Base-by-base conservation (phyloP, 345 rosid genomes). In the Corchorus capsularis region DNA sequence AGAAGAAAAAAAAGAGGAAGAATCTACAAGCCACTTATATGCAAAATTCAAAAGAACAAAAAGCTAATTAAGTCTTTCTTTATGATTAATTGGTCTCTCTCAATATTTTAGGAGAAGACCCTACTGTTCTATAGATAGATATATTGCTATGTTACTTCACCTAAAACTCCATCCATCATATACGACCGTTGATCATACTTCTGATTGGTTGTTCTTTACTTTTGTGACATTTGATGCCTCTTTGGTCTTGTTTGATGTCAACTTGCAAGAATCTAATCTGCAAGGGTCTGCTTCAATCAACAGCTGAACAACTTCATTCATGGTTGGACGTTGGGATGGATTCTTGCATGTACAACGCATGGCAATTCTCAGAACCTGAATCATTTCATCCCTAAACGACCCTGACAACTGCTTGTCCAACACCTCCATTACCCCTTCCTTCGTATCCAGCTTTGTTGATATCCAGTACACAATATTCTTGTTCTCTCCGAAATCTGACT, bases 251-350 rank as follows among this genome's bases (percentile, higher is more conserved):
- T 73, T 83, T 16, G 85, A 78, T 16, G 85, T 77, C 56, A 86
- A 73, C 83, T 85, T 89, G 87, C 78, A 65, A 47, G 83, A 82
- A 59, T 81, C 84, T 56, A 79, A 72, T 75, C 71, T 84, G 83
- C 88, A 85, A 5, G 98, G 95, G 69, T 88, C 85, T 57, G 93
- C 96, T 61, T 89, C 89, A 0, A 81, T 81, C 69, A 95, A 88
- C 85, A 89, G 56, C 84, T 82, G 96, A 77, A 93, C 97, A 9
- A 95, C 99, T 85, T 93, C 98, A 35, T 79, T 87, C 98, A 95
- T 95, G 55, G 93, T 87, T 35, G 98, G 98, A 19, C 98, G 92
- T 4, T 61, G 86, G 82, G 86, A 77, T 50, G 99, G 97, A 43
- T 77, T 75, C 75, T 45, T 80, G 84, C 79, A 79, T 4, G 97